Evolutionary conservation across 257 asterid genomes (phyloP), one percentile per base, ranked within the genome.

Genomic region (Cruciata laevipes): DNA sequence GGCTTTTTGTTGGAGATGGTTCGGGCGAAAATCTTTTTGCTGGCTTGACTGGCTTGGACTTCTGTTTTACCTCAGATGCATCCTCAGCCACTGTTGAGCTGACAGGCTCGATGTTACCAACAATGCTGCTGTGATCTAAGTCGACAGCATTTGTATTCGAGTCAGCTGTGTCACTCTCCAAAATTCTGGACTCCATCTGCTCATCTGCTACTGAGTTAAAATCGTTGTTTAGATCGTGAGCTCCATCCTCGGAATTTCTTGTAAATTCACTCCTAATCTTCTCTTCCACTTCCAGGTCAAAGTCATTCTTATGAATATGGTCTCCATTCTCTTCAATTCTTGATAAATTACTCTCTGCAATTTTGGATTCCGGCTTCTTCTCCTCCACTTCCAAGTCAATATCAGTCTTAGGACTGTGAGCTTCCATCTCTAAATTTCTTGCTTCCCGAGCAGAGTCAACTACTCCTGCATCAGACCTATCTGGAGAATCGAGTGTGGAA

Each of bases 401-500:
- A 72, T 66, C 69, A 71, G 33, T 71, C 77, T 69, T 69, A 69
- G 72, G 65, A 65, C 74, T 71, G 38, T 68, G 74, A 71, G 71
- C 73, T 71, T 67, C 78, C 38, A 75, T 71, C 38, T 73, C 80
- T 9, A 75, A 30, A 77, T 57, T 70, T 73, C 84, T 72, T 9
- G 58, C 62, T 75, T 83, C 95, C 64, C 63, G 78, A 66, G 63
- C 82, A 69, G 78, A 61, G 31, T 78, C 81, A 68, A 69, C 70
- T 64, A 55, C 84, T 77, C 80, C 95, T 21, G 77, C 76, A 65
- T 83, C 92, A 23, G 83, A 81, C 71, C 90, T 82, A 77, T 84
- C 91, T 10, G 90, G 89, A 70, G 96, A 90, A 83, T 93, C 96
- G 13, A 90, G 88, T 69, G 96, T 85, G 21, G 97, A 93, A 56